Percentiles rank a stretch among this genome's conserved stretches.
Evolutionary conservation across 441 rosid genomes (phyloP).

Genomic region (Raphanus hybrid): DNA sequence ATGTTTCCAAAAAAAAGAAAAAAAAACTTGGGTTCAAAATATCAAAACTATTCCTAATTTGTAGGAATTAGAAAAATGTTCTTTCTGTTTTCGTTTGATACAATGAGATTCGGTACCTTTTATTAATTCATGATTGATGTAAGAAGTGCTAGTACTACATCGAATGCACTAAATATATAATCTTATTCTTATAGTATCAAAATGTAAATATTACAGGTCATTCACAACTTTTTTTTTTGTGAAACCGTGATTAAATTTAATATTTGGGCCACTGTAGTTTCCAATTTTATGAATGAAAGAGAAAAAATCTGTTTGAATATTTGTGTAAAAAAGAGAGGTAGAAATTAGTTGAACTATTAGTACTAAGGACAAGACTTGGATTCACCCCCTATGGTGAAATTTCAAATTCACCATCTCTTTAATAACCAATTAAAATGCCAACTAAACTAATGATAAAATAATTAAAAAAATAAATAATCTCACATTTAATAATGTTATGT

Average conservation of each 20-base stretch:
- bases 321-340: background rate
- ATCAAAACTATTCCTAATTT: background rate
- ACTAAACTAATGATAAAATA: too few species aligned
- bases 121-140: background rate
- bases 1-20: too few species aligned
- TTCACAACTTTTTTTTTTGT: background rate
- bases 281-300: background rate
- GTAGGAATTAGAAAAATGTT: background rate
- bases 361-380: too few species aligned
- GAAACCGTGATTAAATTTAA: background rate
- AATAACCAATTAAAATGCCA: too few species aligned
- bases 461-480: too few species aligned
- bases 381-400: too few species aligned
- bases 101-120: background rate
- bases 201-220: background rate
- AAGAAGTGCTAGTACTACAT: background rate
- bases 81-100: background rate
- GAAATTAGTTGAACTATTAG: background rate
- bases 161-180: background rate
- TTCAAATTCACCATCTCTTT: too few species aligned
- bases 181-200: too few species aligned
- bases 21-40: slow-evolving; percentile 6
- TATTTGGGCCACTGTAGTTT: background rate
- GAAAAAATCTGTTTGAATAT: background rate
- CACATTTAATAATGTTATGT: too few species aligned